phyloP scores from a whole-genome alignment of 106 monocot genomes.

The Allium fistulosum region DNA sequence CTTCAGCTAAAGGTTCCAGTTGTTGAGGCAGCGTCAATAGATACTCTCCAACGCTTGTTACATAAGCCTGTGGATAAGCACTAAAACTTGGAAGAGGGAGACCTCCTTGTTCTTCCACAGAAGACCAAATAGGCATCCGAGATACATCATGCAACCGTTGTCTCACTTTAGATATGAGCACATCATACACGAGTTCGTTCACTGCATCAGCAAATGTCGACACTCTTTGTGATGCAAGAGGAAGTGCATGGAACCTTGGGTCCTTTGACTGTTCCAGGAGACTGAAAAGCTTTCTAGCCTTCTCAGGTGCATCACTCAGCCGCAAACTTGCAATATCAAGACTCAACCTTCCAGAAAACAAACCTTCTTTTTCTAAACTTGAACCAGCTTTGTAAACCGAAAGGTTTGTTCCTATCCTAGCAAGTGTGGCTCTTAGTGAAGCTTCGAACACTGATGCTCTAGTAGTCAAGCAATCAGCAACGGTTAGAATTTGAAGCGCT shows the following conservation, averaged over 20 bases:
- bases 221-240: slow-evolving; percentile 89
- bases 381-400: slow-evolving; percentile 57
- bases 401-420: slow-evolving; percentile 76
- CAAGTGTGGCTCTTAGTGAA: slow-evolving; percentile 84
- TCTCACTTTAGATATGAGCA: slow-evolving; percentile 82
- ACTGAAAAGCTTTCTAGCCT: slow-evolving; percentile 82
- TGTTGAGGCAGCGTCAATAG: slow-evolving; percentile 94
- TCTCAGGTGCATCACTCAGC: slow-evolving; percentile 74
- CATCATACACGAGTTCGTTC: slow-evolving; percentile 95
- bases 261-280: slow-evolving; percentile 98
- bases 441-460: slow-evolving; percentile 97
- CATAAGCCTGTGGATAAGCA: slow-evolving; percentile 87
- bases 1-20: slow-evolving; percentile 83
- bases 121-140: slow-evolving; percentile 79
- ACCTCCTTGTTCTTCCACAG: slow-evolving; percentile 66
- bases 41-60: slow-evolving; percentile 92
- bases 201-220: slow-evolving; percentile 86
- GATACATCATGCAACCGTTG: slow-evolving; percentile 80
- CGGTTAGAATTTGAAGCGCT: slow-evolving; percentile 95
- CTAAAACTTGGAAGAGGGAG: slow-evolving; percentile 94
- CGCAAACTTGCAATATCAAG: slow-evolving; percentile 76
- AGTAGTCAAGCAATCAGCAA: slow-evolving; percentile 85
- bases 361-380: slow-evolving; percentile 39
- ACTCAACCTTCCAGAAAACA: slow-evolving; percentile 45
- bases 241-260: slow-evolving; percentile 92